Percentiles rank a stretch among this genome's conserved stretches.
phyloP scores from a whole-genome alignment of 2,329 filamentous ascomycete species.

The Neospermospora avenae region DNA sequence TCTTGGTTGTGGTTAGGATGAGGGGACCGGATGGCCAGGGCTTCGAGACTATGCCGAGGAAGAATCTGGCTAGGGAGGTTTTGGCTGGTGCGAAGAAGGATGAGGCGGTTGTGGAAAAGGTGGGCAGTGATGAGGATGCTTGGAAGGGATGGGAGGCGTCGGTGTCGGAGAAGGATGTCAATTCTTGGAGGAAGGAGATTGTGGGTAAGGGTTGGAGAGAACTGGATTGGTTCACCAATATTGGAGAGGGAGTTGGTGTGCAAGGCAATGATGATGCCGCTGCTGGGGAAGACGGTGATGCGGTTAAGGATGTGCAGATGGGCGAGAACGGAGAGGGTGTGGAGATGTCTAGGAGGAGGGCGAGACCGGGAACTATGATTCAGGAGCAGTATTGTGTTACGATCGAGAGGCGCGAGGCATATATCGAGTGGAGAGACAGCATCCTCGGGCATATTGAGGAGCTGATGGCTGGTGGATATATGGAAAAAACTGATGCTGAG shows the following conservation, averaged over 20 bases:
- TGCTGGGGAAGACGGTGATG: conserved; percentile 36
- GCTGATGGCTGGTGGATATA: conserved; percentile 29
- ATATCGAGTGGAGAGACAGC: conserved; percentile 59
- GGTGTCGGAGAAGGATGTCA: conserved; percentile 52
- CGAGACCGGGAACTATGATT: conserved; percentile 58
- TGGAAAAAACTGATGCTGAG: conserved; percentile 10
- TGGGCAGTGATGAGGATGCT: conserved; percentile 42
- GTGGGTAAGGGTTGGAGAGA: conserved; percentile 47
- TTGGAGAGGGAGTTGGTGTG: conserved; percentile 38
- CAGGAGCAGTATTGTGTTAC: conserved; percentile 72
- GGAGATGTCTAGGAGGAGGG: conserved; percentile 20
- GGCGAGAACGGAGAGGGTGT: conserved; percentile 1
- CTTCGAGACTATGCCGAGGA: conserved; percentile 44
- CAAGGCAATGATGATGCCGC: conserved; percentile 33
- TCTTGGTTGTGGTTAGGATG: conserved; percentile 55
- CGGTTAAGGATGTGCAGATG: conserved; percentile 29
- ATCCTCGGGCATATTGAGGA: conserved; percentile 55
- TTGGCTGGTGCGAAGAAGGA: conserved; percentile 39
- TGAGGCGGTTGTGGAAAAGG: conserved; percentile 42
- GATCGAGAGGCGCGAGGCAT: conserved; percentile 58
- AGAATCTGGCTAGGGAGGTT: conserved; percentile 46
- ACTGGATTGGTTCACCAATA: conserved; percentile 57
- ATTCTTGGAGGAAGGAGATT: conserved; percentile 58
- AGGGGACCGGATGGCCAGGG: conserved; percentile 36
- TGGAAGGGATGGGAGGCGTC: conserved; percentile 51